A percentile compares a stretch with the other conserved stretches of the same genome.
phyloP scores from a whole-genome alignment of 352 stramenopile genomes.

The Blastocystis hominis region DNA sequence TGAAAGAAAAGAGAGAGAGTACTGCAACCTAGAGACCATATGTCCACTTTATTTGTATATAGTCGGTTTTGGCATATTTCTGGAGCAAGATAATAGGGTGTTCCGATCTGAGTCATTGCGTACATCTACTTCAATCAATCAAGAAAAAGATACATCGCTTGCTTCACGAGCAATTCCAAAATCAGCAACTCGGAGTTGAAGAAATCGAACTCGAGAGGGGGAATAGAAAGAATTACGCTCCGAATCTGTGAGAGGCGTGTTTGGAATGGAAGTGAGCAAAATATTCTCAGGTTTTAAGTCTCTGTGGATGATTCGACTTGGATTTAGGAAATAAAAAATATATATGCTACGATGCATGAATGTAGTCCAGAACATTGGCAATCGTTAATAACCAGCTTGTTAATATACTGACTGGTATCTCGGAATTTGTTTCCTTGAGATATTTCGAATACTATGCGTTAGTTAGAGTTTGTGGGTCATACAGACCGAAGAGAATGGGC shows the following conservation, averaged over 20 bases:
- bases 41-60: constrained; percentile 41
- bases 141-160: background rate
- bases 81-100: constrained; percentile 20
- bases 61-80: background rate
- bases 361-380: background rate
- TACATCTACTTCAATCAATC: background rate
- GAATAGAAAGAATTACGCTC: background rate
- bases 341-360: background rate
- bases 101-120: constrained; percentile 14
- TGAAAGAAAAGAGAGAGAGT: background rate
- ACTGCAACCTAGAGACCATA: constrained; percentile 44
- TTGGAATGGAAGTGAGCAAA: background rate
- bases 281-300: constrained; percentile 31
- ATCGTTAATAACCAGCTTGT: background rate
- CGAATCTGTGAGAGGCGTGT: background rate
- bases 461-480: background rate
- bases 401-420: background rate
- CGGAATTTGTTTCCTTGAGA: background rate
- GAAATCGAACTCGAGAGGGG: background rate
- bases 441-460: background rate
- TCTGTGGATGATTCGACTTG: constrained; percentile 3
- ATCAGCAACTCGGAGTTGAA: background rate
- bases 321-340: background rate
- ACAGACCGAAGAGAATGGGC: background rate
- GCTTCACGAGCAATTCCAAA: constrained; percentile 30